Base-by-base conservation (phyloP, 805 yeast genomes). In the Spathaspora sp. region DNA sequence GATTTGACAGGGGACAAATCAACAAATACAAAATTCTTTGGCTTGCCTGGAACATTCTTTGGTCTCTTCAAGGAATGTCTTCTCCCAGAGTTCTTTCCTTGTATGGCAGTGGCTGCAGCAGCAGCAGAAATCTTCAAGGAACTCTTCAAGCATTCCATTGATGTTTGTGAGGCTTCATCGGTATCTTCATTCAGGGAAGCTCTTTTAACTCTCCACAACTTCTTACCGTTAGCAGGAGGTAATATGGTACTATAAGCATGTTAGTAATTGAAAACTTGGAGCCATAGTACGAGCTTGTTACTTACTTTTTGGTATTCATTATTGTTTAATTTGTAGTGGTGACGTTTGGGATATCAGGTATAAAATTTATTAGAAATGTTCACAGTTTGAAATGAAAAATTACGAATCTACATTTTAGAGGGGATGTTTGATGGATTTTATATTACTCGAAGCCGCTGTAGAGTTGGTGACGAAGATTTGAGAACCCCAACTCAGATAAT, bases 221-320 rank as follows among this genome's bases (percentile, higher is more conserved):
- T 74, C 51, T 67, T 73, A 40, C 78, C 78, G 57, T 73, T 73
- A 52, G 76, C 75, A 46, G 78, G 77, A 49, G 77, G 77, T 55
- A 63, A 56, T 23, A 64, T 50, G 14, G 46, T 48, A 11, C 47
- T 45, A 16, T 11, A 45, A n/a, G 5, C 4, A 18, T 44, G 46
- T 44, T 45, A 45, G 48, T 45, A 45, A 32, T n/a, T 19, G 35
- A 4, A 23, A 23, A 9, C 12, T 16, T 32, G 4, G 28, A 19
- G 26, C 8, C 14, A 3, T 10, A n/a, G 5, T 4, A n/a, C 18
- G 4, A 35, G 7, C 5, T 16, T 35, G 16, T 4, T 11, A 50
- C 56, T 48, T 51, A 53, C 56, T 48, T 49, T 44, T 39, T 17
- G 12, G 57, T 14, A 28, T 42, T 60, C 59, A 58, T 52, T 31